Evolutionary conservation across 1,284 basidiomycete genomes (phyloP), one percentile per base, ranked within the genome.

Genomic region (Psilocybe mexicana): DNA sequence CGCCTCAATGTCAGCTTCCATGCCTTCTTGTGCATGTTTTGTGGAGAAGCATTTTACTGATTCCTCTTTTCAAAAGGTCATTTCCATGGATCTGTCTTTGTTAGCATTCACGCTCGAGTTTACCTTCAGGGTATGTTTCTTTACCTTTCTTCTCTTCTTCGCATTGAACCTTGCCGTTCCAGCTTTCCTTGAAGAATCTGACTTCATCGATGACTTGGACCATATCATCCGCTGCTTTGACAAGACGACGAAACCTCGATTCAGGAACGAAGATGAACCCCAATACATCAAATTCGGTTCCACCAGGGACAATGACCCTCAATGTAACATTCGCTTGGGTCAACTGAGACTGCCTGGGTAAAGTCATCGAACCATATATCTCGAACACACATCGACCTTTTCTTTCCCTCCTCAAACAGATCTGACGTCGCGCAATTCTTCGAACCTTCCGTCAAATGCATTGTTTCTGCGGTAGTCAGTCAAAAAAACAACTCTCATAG

Each of bases 191-290:
- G 50, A 67, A 45, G 60, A 65, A n/a, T 66, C 66, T 0, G 45
- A 58, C 10, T 67, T 62, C 47, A 35, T 59, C 28, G 64, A 63
- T 3, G 66, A 67, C 33, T 35, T 65, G 1, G 63, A 74, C 3
- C 70, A 76, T 43, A 82, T 84, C 59, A 69, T 72, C 0, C 65
- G 71, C 0, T 71, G 73, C 23, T 83, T 84, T 51, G 82, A 83
- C 65, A 76, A 74, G 58, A 76, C 74, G 0, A 76, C 79, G 10
- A 83, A 84, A 55, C 69, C 77, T 36, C 69, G 72, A 35, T 80
- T 83, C 59, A 71, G 74, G 24, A 70, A 73, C 47, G 62, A 66
- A 0, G 67, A 70, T 2, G 76, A 75, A 43, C 73, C 76, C 1
- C 73, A 74, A 1, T 80, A 73, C 47, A 76, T 83, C 54, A 75